phyloP scores from a whole-genome alignment of 805 yeast genomes.

The Yarrowia porcina region DNA sequence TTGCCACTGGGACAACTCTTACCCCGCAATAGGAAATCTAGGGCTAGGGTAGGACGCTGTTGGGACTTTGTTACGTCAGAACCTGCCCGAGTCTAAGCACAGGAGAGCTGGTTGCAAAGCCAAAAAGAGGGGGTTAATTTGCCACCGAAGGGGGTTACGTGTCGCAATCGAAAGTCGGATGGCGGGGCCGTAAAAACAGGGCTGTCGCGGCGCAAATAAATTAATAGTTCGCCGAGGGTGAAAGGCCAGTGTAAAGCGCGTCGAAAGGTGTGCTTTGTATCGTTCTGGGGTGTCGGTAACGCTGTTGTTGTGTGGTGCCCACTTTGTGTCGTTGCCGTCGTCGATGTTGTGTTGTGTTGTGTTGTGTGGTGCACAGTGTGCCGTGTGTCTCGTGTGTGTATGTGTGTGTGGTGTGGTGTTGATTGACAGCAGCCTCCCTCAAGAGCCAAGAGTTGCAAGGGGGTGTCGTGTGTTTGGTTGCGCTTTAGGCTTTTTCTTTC shows the following conservation, averaged over 20 bases:
- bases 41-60: conserved; percentile 13
- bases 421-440: background rate
- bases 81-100: conserved; percentile 1
- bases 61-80: conserved; percentile 19
- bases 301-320: background rate
- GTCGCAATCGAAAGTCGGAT: background rate
- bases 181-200: background rate
- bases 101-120: background rate
- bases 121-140: conserved; percentile 23
- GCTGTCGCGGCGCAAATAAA: background rate
- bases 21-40: conserved; percentile 18
- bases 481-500: conserved; percentile 16
- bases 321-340: conserved; percentile 10
- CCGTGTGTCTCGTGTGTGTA: conserved; percentile 9
- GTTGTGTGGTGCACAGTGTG: background rate
- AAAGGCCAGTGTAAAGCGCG: background rate
- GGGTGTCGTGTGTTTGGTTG: conserved; percentile 2
- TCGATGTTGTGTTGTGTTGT: background rate
- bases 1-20: conserved; percentile 25
- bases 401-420: conserved; percentile 5
- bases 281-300: background rate
- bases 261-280: background rate
- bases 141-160: conserved; percentile 24
- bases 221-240: conserved; percentile 3
- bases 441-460: conserved; percentile 1